Evolutionary conservation across 495 filamentous ascomycete species (phyloP), one percentile per base, ranked within the genome.

Genomic region (Tuber magnatum): DNA sequence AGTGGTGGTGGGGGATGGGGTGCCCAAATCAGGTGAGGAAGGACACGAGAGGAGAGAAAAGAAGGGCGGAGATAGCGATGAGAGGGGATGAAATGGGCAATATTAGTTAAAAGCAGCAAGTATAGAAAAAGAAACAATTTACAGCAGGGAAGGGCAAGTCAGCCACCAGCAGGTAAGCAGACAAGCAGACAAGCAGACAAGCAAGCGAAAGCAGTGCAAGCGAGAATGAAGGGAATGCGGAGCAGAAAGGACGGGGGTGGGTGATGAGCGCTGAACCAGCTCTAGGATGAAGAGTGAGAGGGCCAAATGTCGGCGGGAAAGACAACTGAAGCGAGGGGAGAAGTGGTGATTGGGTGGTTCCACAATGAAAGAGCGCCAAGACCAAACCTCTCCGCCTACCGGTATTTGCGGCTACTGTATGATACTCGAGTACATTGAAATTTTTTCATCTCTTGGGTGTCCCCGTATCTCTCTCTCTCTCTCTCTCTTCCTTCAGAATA

Each of bases 21-120:
- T 68, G 75, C 28, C 39, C 61, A 39, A 74, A 74, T 77, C 72
- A 70, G 75, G 71, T 69, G 75, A 74, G 69, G 39, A 22, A 40
- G 20, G 28, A 74, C 35, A 32, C 40, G 51, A 18, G 28, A 41
- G 44, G 20, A 42, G 9, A 71, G 68, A 65, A 43, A 18, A 69
- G 51, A 51, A 41, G 38, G 40, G 14, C 12, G n/a, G 28, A 48
- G 73, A 69, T 32, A 65, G n/a, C n/a, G 51, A 32, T 35, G 56
- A 14, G n/a, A 14, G 51, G 51, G 51, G 51, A 56, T 56, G 24
- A 28, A 56, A 56, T 56, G 51, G 51, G 51, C 10, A 12, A 61
- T 61, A 61, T 61, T 32, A 28, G 51, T 61, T 61, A 61, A 61
- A 32, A 61, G 51, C 42, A 68, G 48, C 70, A 35, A 39, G 46